Base-by-base conservation (phyloP, 495 filamentous ascomycete genomes). In the Penicillium paradoxum region DNA sequence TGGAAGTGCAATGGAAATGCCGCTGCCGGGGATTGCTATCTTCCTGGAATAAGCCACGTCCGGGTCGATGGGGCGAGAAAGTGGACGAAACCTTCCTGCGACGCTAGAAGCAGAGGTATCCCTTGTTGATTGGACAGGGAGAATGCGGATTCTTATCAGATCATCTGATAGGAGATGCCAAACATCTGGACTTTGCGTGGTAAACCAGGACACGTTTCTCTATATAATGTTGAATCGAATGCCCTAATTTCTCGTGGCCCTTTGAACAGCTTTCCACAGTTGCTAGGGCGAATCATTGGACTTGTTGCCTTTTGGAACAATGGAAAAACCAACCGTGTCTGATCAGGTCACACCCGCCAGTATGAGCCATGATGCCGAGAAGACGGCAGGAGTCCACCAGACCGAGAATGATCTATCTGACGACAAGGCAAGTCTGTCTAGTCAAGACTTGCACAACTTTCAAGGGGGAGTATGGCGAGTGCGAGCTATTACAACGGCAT, bases 161-260 rank as follows among this genome's bases (percentile, higher is more conserved):
- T 54, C 44, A 54, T 54, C 51, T 54, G 51, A 54, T 54, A 54
- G 33, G 44, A 48, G 51, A 14, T 40, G 18, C 10, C 15, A 5
- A 17, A 6, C 24, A n/a, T 51, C 37, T 41, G 11, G 37, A 25
- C 7, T 34, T n/a, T 38, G n/a, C n/a, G n/a, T 14, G 5, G 36
- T 18, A 18, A 39, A 29, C 10, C 38, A 6, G 15, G 17, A 27
- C 17, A 15, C 25, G n/a, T n/a, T n/a, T 47, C 6, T 22, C 29
- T 19, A 27, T 37, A 47, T 36, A 37, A 24, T 15, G 18, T n/a
- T 18, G 11, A 1, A 4, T 45, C 15, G 11, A 19, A n/a, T 21
- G 7, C 15, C 10, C 0, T 21, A 13, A n/a, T 10, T 34, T 34
- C 21, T 6, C 18, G 5, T 3, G 6, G 18, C 17, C 19, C 39